Percentiles rank a stretch among this genome's conserved stretches.
Conservation (phyloP, 78 protist genomes). For the Dictyostelium firmibasis region DNA sequence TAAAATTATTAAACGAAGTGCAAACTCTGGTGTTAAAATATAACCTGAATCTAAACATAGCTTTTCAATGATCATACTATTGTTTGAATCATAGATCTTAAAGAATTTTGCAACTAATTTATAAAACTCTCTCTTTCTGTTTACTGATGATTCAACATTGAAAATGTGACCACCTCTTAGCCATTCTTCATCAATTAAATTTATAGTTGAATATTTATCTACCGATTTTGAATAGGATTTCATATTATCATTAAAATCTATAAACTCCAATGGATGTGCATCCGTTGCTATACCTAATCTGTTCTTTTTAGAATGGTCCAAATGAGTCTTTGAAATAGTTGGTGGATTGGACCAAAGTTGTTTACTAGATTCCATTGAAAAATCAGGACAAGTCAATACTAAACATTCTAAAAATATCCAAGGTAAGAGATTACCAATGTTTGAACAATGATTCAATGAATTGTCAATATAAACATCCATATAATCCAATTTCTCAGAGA, state of each 20-base stretch:
- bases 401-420: conserved; percentile 20
- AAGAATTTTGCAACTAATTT: conserved; percentile 37
- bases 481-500: not conserved
- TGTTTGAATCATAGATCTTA: not conserved
- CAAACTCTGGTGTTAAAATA: conserved; percentile 79
- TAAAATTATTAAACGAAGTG: conserved; percentile 40
- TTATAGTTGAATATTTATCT: not conserved
- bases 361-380: not conserved
- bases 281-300: not conserved
- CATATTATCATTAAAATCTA: conserved; percentile 13
- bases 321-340: conserved; percentile 26
- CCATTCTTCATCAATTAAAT: not conserved
- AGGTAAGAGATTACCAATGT: not conserved
- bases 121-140: not conserved
- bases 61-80: not conserved
- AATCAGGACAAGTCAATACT: conserved; percentile 14
- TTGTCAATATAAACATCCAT: conserved; percentile 1
- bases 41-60: conserved; percentile 25
- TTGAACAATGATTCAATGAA: not conserved
- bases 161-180: not conserved
- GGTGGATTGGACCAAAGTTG: conserved; percentile 56
- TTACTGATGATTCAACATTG: not conserved
- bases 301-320: not conserved
- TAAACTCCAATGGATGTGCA: not conserved
- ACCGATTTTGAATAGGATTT: not conserved